A percentile compares a stretch with the other conserved stretches of the same genome.
Conservation (phyloP, 441 rosid species). For the Croton laevigatus region DNA sequence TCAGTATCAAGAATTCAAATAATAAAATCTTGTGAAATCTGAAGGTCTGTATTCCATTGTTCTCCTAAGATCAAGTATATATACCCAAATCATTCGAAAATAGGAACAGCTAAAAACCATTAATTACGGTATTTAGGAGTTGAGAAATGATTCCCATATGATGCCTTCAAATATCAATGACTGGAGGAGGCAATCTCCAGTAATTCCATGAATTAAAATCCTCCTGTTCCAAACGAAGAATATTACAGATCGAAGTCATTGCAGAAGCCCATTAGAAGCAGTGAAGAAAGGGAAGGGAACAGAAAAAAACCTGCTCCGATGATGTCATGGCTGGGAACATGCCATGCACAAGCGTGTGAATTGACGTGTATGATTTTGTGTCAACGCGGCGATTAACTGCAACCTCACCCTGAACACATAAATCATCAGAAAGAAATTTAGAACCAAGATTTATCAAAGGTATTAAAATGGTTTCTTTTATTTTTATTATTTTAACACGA, state of each 20-base stretch:
- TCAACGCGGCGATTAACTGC: constrained; percentile 74
- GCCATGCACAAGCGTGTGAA: constrained; percentile 78
- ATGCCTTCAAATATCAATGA: constrained; percentile 34
- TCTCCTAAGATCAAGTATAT: not conserved
- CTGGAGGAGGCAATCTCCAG: constrained; percentile 85
- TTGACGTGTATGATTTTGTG: constrained; percentile 76
- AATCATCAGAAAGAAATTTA: constrained; percentile 22
- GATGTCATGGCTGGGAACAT: constrained; percentile 72
- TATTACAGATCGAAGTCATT: too few species aligned
- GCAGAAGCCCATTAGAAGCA: not conserved
- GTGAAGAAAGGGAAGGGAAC: constrained; percentile 7
- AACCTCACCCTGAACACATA: constrained; percentile 78
- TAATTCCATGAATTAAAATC: constrained; percentile 91
- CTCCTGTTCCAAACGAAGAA: constrained; percentile 53
- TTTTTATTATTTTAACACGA: not conserved
- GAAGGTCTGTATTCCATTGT: constrained; percentile 1
- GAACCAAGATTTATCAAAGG: not conserved
- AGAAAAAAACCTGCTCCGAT: constrained; percentile 59
- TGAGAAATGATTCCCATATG: constrained; percentile 9
- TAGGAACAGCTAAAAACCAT: constrained; percentile 12
- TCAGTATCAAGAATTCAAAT: not conserved
- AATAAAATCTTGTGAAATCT: not conserved
- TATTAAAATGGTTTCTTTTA: not conserved
- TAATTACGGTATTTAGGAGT: constrained; percentile 3
- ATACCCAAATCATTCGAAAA: constrained; percentile 32